Base-by-base conservation (phyloP, 2,329 filamentous ascomycete genomes). In the Elsinoe batatas region DNA sequence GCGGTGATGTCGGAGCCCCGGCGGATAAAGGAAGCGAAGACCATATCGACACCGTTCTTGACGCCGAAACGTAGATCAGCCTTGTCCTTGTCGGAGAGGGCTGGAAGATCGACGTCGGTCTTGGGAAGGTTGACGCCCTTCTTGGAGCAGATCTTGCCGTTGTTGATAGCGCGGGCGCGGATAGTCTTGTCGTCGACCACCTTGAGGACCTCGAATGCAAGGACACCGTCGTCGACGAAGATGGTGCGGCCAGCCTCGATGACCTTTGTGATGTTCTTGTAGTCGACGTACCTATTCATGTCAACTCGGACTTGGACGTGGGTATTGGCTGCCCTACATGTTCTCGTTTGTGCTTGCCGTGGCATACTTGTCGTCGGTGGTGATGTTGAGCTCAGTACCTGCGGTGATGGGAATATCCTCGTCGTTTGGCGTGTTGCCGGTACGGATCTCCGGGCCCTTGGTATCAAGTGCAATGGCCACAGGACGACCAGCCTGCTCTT, bases 261-360 rank as follows among this genome's bases (percentile, higher is more conserved):
- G 66, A 98, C 93, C 78, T 94, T 95, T 76, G 91, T 96, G 75
- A 98, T 97, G 81, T 98, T 98, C 84, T 95, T 94, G 81, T 98
- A 97, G 79, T 97, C 91, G 68, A 97, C 87, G 69, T 90, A 96
- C 84, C 88, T 91, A 47, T 46, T 22, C n/a, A 35, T 43, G 36
- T 54, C 20, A 54, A 37, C 13, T 5, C 7, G 5, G 20, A 8
- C 20, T 11, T 2, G 8, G n/a, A 22, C 8, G 5, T 10, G 15
- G 1, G 5, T 35, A 26, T 32, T 40, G n/a, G 26, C 11, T 32
- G 3, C 72, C 85, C 74, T 75, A 95, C 93, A 98, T 95, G 80
- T 95, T 95, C 76, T 91, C 81, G 65, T 88, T 85, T 73, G 94
- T 87, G 68, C 85, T 91, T 58, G 82, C 75, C 57, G 85, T 87